A percentile compares a stretch with the other conserved stretches of the same genome.
These are phyloP conservation scores for Rhizomucor pusillus DNA, from an alignment of 371 early-diverging fungal genomes.

Conservation along the genomic window DNA sequence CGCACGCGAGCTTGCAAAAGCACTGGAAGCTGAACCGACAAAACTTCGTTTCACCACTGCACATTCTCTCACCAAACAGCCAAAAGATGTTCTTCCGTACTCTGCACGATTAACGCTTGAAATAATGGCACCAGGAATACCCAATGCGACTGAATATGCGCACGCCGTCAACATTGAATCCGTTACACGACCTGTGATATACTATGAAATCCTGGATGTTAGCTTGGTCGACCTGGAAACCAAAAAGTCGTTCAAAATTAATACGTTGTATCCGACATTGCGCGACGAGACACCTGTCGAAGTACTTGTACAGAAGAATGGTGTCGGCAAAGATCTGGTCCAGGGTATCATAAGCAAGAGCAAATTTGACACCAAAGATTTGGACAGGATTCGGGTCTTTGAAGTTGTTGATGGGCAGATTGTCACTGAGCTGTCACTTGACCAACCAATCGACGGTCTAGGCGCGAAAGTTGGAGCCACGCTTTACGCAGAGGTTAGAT, in stretches of 20 bases:
- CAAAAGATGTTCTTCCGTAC: slow-evolving; percentile 15
- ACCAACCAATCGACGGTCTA: slow-evolving; percentile 41
- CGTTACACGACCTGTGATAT: slow-evolving; percentile 35
- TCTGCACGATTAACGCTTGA: slow-evolving; percentile 10
- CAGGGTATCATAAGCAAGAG: slow-evolving; percentile 58
- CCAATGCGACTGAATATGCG: slow-evolving; percentile 14
- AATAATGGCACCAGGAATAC: slow-evolving; percentile 13
- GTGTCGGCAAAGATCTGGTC: slow-evolving; percentile 58
- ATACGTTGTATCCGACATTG: slow-evolving; percentile 42
- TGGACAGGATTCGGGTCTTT: slow-evolving; percentile 37
- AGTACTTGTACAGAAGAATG: slow-evolving; percentile 56
- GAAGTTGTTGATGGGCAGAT: slow-evolving; percentile 42
- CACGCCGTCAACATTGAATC: slow-evolving; percentile 14
- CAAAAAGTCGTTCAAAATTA: slow-evolving; percentile 56
- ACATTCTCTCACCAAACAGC: slow-evolving; percentile 19
- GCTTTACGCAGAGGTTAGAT: slow-evolving; percentile 36
- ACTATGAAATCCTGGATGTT: slow-evolving; percentile 78
- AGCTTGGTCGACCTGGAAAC: slow-evolving; percentile 73
- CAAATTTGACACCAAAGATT: slow-evolving; percentile 28
- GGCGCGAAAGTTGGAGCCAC: slow-evolving; percentile 22
- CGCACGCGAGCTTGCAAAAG: slow-evolving; percentile 22
- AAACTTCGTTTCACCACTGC: slow-evolving; percentile 26
- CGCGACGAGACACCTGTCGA: slow-evolving; percentile 27
- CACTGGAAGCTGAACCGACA: slow-evolving; percentile 13
- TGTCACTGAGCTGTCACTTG: slow-evolving; percentile 28